Evolutionary conservation across 306 rosid genomes (phyloP).

Genomic region (Prosopis cineraria): DNA sequence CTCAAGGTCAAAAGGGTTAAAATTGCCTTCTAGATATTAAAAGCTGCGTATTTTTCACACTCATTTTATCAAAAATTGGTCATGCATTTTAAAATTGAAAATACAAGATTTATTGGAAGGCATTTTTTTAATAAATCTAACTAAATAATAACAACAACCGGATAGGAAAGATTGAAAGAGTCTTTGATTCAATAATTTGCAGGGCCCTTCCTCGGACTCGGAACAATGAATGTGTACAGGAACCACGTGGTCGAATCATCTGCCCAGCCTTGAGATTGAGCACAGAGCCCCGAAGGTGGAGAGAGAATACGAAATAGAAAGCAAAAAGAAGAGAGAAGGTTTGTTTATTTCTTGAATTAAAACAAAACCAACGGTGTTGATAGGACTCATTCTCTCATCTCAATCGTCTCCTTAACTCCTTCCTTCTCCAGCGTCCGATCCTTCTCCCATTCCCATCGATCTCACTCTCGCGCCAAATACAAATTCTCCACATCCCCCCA

Average conservation of each 20-base stretch:
- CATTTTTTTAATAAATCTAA: too few relatives aligned
- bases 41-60: too few relatives aligned
- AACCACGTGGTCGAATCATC: constrained; percentile 25
- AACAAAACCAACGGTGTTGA: constrained; percentile 93
- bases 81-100: too few relatives aligned
- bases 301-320: not conserved
- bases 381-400: constrained; percentile 67
- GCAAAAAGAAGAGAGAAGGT: not conserved
- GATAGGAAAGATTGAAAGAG: too few relatives aligned
- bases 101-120: too few relatives aligned
- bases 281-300: not conserved
- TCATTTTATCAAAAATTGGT: too few relatives aligned
- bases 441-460: constrained; percentile 55
- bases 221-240: not conserved
- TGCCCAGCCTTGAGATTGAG: not conserved
- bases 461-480: constrained; percentile 79
- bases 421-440: constrained; percentile 99
- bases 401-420: constrained; percentile 77
- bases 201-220: not conserved
- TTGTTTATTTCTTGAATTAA: constrained; percentile 25
- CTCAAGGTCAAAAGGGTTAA: too few relatives aligned
- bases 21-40: too few relatives aligned
- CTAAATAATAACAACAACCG: too few relatives aligned
- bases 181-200: not conserved
- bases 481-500: constrained; percentile 41